phyloP scores from a whole-genome alignment of 140 eudicot species.

The Senecio squalidus region DNA sequence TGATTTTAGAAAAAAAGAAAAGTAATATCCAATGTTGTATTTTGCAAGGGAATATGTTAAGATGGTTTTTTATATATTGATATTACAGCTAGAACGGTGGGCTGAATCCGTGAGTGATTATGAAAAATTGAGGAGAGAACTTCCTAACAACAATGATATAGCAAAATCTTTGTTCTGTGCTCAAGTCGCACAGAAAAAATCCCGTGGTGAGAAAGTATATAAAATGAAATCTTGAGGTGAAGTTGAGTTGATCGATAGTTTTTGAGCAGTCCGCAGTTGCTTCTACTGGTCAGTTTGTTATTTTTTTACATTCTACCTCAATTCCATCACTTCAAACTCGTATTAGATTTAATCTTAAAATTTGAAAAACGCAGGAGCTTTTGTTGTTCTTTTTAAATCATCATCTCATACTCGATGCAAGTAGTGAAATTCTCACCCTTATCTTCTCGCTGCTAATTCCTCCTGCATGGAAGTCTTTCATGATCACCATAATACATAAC shows the following conservation, averaged over 20 bases:
- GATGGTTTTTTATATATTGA: neutral
- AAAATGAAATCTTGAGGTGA: constrained; percentile 89
- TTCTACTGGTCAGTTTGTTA: constrained; percentile 53
- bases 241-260: constrained; percentile 55
- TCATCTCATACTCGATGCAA: constrained; percentile 52
- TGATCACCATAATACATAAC: no score
- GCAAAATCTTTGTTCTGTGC: constrained; percentile 91
- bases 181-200: constrained; percentile 71
- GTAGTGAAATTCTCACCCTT: no score
- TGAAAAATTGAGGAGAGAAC: constrained; percentile 56
- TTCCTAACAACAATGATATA: constrained; percentile 58
- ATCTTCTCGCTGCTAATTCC: no score
- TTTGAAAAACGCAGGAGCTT: constrained; percentile 49
- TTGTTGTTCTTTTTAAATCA: constrained; percentile 63
- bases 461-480: no score
- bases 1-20: no score
- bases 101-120: constrained; percentile 87
- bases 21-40: no score
- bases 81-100: constrained; percentile 80
- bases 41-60: no score
- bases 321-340: no score
- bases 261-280: constrained; percentile 71
- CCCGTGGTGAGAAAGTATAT: constrained; percentile 69
- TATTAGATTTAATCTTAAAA: neutral
- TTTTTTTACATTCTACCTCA: neutral